Evolutionary conservation across 441 rosid genomes (phyloP), one percentile per base, ranked within the genome.

Genomic region (Rhodomyrtus psidioides): DNA sequence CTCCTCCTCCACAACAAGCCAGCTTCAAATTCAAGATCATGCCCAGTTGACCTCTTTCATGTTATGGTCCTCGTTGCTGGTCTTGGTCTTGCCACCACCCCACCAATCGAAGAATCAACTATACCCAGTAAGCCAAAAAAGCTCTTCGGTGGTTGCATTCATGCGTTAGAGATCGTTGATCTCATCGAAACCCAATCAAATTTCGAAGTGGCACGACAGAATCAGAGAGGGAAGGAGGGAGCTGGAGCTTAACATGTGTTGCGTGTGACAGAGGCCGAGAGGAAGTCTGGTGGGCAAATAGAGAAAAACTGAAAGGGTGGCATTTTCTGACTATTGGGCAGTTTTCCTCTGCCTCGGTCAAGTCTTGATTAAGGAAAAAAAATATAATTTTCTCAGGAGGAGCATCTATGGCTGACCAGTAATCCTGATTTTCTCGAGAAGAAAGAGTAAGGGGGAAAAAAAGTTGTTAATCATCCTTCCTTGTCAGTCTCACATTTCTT

Each of bases 251-350:
- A 54, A 74, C 85, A 81, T 60, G 74, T 62, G 86, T 56, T 34
- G 59, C 57, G 28, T 26, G 26, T 54, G 84, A 70, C 79, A 70
- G 8, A 70, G 79, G 49, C 46, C 79, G 85, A 27, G 24, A 44
- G 89, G 84, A 42, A 51, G 88, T 74, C 86, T 57, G 84, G 82
- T 34, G 58, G 54, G 87, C 14, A 21, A 56, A 49, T 49, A 34
- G 54, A 53, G 86, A 53, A 53, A 46, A 21, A 70, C 49, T 55
- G 30, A 46, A 54, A 55, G 34, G 34, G 70, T 84, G 83, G 87
- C 87, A 26, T 70, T 85, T 56, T 26, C 49, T 28, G 74, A 19
- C 85, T 62, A 83, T 83, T 30, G 34, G 56, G 16, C 7, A 65
- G 46, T 34, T 34, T 34, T 21, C 79, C 19, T 65, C 19, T 34